Evolutionary conservation across 306 rosid genomes (phyloP).

Genomic region (Benincasa hispida): DNA sequence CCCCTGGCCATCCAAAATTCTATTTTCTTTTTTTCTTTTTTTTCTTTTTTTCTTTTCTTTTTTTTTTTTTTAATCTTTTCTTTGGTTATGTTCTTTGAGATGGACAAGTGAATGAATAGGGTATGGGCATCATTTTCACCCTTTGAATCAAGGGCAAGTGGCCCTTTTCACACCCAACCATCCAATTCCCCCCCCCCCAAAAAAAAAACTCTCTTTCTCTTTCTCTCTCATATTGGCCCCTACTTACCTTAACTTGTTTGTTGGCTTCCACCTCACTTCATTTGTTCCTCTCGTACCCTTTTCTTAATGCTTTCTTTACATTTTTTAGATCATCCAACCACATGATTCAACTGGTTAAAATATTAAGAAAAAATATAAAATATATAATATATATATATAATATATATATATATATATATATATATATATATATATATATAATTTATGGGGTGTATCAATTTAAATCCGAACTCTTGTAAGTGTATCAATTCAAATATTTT

Average conservation of each 20-base stretch:
- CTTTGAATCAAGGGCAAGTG: not conserved
- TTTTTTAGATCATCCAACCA: no score
- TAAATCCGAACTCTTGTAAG: no score
- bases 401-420: no score
- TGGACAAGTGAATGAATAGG: conserved; percentile 5
- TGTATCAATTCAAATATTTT: no score
- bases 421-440: no score
- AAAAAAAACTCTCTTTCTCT: no score
- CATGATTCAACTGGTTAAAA: not conserved
- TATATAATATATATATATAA: no score
- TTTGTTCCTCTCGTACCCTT: not conserved
- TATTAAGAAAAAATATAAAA: no score
- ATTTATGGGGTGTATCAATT: no score
- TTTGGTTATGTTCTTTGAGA: not conserved
- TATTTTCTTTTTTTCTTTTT: not conserved
- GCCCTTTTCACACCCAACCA: not conserved
- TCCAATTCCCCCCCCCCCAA: not conserved
- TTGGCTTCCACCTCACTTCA: not conserved
- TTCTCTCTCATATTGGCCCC: not conserved
- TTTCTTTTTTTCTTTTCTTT: not conserved
- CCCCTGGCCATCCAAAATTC: not conserved
- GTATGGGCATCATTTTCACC: conserved; percentile 1
- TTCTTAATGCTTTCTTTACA: no score
- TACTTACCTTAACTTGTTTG: not conserved
- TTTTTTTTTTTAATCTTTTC: not conserved